A percentile compares a stretch with the other conserved stretches of the same genome.
Conservation (phyloP, 1,284 basidiomycete species). For the Microbotryomycetes sp. region DNA sequence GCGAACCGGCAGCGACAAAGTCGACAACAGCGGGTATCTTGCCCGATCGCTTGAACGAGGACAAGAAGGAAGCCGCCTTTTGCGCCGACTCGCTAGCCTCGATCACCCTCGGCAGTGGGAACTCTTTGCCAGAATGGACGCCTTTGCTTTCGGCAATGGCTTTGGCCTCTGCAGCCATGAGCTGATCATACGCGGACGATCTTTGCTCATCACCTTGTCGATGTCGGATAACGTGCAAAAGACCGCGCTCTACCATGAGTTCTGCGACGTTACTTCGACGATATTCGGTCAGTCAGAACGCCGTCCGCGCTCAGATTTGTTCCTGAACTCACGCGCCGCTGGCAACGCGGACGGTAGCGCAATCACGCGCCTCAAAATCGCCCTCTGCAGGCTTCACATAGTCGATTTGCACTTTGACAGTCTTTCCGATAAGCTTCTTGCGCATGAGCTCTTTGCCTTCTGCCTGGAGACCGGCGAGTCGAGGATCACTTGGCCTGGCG, state of each 20-base stretch:
- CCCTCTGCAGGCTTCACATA: constrained; percentile 88
- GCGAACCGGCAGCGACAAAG: constrained; percentile 84
- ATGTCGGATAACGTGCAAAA: constrained; percentile 84
- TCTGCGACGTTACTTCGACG: constrained; percentile 77
- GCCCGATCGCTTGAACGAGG: constrained; percentile 83
- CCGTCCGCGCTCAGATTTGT: neutral
- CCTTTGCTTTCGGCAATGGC: constrained; percentile 63
- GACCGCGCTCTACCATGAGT: constrained; percentile 84
- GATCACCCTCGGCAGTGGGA: constrained; percentile 56
- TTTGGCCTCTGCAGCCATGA: constrained; percentile 88
- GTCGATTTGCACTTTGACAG: constrained; percentile 70
- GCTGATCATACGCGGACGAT: constrained; percentile 85
- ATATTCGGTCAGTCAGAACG: neutral
- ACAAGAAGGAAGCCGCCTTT: constrained; percentile 69
- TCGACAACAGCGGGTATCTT: constrained; percentile 80
- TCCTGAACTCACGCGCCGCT: constrained; percentile 17
- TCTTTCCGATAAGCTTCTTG: constrained; percentile 82
- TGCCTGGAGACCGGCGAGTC: constrained; percentile 77
- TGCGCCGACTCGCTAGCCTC: constrained; percentile 81
- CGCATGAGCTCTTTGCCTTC: constrained; percentile 87
- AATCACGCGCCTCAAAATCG: constrained; percentile 86
- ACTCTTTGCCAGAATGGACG: constrained; percentile 87
- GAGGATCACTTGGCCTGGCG: constrained; percentile 64
- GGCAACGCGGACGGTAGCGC: constrained; percentile 62
- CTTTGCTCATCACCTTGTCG: constrained; percentile 87